A percentile compares a stretch with the other conserved stretches of the same genome.
phyloP scores from a whole-genome alignment of 306 rosid genomes.

The Dryas octopetala region DNA sequence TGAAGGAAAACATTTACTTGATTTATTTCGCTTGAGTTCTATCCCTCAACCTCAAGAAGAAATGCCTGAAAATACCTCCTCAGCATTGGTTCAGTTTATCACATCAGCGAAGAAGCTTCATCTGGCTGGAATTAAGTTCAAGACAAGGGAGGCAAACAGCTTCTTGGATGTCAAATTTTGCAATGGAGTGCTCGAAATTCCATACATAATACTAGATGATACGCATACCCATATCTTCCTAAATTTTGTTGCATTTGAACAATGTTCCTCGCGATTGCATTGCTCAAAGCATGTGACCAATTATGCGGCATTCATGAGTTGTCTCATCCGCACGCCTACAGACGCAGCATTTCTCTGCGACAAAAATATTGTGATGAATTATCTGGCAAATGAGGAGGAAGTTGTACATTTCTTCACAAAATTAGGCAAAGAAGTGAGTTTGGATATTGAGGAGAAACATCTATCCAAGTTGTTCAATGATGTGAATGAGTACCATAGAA shows the following conservation, averaged over 20 bases:
- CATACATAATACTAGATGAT: constrained; percentile 46
- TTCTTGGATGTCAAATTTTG: constrained; percentile 37
- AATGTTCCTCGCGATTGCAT: constrained; percentile 28
- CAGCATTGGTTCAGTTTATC: background rate
- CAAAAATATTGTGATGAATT: constrained; percentile 49
- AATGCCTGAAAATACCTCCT: background rate
- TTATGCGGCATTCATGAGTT: constrained; percentile 44
- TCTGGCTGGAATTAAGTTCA: constrained; percentile 40
- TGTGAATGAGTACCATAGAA: constrained; percentile 36
- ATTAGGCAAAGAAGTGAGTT: constrained; percentile 48
- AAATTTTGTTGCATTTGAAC: constrained; percentile 60
- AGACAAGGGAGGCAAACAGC: background rate
- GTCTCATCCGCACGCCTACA: constrained; percentile 42
- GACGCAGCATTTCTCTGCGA: constrained; percentile 58
- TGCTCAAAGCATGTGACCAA: constrained; percentile 42
- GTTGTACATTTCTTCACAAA: constrained; percentile 36
- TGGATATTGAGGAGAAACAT: constrained; percentile 42
- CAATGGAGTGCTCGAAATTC: constrained; percentile 54
- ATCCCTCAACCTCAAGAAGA: background rate
- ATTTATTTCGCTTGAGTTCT: constrained; percentile 44
- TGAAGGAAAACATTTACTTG: constrained; percentile 39
- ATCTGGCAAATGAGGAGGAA: constrained; percentile 50
- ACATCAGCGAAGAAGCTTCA: constrained; percentile 41
- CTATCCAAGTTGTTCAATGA: constrained; percentile 41
- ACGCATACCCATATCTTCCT: constrained; percentile 42